Percentiles rank a stretch among this genome's conserved stretches.
Conservation (phyloP, 2,329 filamentous ascomycete genomes). For the Xylariaceae sp. region DNA sequence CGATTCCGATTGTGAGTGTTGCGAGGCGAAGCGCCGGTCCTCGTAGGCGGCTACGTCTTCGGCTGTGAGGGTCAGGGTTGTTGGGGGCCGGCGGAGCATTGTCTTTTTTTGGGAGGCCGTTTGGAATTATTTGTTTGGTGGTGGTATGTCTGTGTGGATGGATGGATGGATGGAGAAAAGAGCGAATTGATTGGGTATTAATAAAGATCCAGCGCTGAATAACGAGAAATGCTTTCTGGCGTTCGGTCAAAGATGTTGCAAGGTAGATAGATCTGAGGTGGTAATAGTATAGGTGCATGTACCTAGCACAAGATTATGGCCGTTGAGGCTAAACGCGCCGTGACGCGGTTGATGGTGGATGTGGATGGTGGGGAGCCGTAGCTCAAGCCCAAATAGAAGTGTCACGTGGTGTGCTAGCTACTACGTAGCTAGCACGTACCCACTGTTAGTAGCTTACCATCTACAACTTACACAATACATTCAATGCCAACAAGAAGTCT, state of each 20-base stretch:
- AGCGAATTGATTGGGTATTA: conserved; percentile 3
- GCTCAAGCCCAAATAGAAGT: background rate
- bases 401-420: too few species aligned
- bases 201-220: background rate
- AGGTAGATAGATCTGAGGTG: background rate
- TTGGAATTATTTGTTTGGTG: background rate
- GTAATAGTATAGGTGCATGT: conserved; percentile 1
- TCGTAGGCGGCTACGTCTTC: conserved; percentile 74
- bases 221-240: background rate
- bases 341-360: background rate
- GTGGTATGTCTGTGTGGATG: too few species aligned
- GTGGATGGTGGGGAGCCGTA: background rate
- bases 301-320: background rate
- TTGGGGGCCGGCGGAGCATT: conserved; percentile 72
- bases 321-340: background rate
- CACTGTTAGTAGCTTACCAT: too few species aligned
- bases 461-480: too few species aligned
- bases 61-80: conserved; percentile 67
- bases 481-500: too few species aligned
- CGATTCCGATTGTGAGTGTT: too few species aligned
- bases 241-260: background rate
- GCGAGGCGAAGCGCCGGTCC: conserved; percentile 52
- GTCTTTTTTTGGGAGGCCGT: background rate
- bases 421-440: too few species aligned
- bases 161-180: background rate